Evolutionary conservation across 306 rosid genomes (phyloP), one percentile per base, ranked within the genome.

Genomic region (Canavalia ensiformis): DNA sequence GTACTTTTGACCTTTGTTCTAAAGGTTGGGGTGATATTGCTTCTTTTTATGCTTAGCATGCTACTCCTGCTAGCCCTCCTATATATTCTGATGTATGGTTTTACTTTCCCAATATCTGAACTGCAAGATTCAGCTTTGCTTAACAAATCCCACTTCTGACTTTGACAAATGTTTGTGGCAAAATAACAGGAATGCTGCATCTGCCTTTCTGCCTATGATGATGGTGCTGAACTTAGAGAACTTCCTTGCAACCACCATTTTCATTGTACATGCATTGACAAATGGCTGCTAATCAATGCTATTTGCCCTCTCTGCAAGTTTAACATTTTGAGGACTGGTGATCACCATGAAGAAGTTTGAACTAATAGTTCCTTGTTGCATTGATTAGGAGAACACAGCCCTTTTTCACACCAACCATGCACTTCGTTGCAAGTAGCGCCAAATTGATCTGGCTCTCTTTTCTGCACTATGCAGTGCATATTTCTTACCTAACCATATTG

Each of bases 281-380:
- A 88, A 88, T 93, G 99, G 98, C 75, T 95, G 73, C 88, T 78
- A 83, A 86, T 90, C 63, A 93, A 90, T 79, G 89, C 97, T 0
- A 90, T 84, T 67, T 95, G 98, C 84, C 99, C 98, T 33, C 94
- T 95, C 57, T 95, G 99, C 96, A 95, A 95, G 82, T 93, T 84
- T 51, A 86, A 95, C 86, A 84, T 93, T 72, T 84, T 88, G 88
- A 87, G 83, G 86, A 77, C 72, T 7, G 74, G 56, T 28, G 72
- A 81, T 51, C 79, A 57, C 77, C 86, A 75, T 47, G 83, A 80
- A 60, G 85, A 79, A 69, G 97, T 86, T 77, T 84, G 83, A 86
- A 72, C 77, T 28, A 18, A 18, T 18, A 59, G 37, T 58, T 72
- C 77, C 75, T 49, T 68, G 39, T n/a, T 68, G 28, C 45, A n/a